Evolutionary conservation across 2,329 filamentous ascomycete species (phyloP), one percentile per base, ranked within the genome.

Genomic region (Beauveria rudraprayagi): DNA sequence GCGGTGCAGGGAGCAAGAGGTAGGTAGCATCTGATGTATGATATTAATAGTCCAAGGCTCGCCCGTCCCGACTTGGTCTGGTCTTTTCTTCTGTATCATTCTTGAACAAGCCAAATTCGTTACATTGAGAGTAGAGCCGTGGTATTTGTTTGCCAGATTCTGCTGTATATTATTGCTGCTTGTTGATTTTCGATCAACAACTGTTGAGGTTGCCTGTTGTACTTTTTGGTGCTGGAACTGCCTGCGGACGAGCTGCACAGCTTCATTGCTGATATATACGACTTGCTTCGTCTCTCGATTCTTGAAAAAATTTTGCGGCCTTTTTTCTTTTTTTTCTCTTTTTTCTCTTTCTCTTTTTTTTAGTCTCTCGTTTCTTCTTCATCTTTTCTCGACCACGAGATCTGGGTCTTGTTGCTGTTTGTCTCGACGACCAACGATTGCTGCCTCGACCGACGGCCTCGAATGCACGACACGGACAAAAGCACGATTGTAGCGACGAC

Each of bases 21-120:
- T 44, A 55, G 53, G 40, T 48, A 28, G 26, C 46, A 55, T 55
- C 24, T 26, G 48, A 22, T 30, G 16, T 26, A 51, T 48, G 55
- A 30, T 46, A 57, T 50, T 48, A 48, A 56, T 37, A 56, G 54
- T 56, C 19, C 44, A 48, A 57, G n/a, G 44, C 22, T 50, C 24
- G 54, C 54, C 8, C 43, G 26, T 11, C 43, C 22, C 10, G 19
- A 8, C 43, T 56, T 8, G 34, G 11, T 19, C 17, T 17, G 11
- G 19, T 6, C 2, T 4, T 14, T 47, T 56, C 26, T 19, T 24
- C 30, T 7, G 26, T 4, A 28, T 26, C 43, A 37, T 37, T 14
- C 3, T 47, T 46, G 41, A 56, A 46, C 40, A 22, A 46, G 24
- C 16, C 30, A 37, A 37, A 26, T 14, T 48, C 10, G 44, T 41